phyloP scores from a whole-genome alignment of 768 basidiomycete species.

The Amanita jacksonii region DNA sequence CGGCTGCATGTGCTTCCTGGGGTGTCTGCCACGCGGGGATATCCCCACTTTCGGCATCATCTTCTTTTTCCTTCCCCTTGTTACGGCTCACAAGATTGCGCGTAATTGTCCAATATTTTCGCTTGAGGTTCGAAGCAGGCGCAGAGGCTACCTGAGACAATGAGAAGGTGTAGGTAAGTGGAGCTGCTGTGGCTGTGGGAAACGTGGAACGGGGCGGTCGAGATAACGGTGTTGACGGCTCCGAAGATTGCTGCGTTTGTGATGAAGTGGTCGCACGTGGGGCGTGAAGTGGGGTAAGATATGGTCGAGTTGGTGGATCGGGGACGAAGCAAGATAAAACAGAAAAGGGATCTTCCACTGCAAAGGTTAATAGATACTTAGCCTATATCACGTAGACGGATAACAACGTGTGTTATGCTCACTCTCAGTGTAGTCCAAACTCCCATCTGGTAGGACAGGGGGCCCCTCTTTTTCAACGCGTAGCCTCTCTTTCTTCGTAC shows the following conservation, averaged over 20 bases:
- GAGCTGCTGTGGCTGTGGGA: constrained; percentile 18
- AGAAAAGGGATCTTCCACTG: constrained; percentile 76
- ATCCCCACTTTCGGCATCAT: constrained; percentile 30
- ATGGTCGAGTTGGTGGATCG: constrained; percentile 45
- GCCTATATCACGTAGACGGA: too few relatives aligned
- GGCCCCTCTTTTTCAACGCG: constrained; percentile 72
- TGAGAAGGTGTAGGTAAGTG: constrained; percentile 17
- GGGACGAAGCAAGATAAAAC: constrained; percentile 55
- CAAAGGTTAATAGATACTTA: neutral
- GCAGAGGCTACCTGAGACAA: constrained; percentile 5
- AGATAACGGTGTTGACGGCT: constrained; percentile 16
- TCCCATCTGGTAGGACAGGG: constrained; percentile 65
- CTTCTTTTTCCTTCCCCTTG: constrained; percentile 44
- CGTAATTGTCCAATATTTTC: constrained; percentile 53
- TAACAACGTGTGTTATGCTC: too few relatives aligned
- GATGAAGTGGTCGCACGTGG: constrained; percentile 21
- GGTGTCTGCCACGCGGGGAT: constrained; percentile 35
- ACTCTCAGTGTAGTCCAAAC: constrained; percentile 68
- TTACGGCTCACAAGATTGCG: constrained; percentile 39
- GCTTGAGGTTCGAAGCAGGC: constrained; percentile 20
- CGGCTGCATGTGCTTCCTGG: constrained; percentile 43
- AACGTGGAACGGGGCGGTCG: constrained; percentile 12
- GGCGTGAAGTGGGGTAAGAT: constrained; percentile 48
- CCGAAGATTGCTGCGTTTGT: constrained; percentile 17
- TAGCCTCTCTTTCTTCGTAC: constrained; percentile 72